Evolutionary conservation across 768 basidiomycete species (phyloP).

Genomic region (Boletus eberwhitei): DNA sequence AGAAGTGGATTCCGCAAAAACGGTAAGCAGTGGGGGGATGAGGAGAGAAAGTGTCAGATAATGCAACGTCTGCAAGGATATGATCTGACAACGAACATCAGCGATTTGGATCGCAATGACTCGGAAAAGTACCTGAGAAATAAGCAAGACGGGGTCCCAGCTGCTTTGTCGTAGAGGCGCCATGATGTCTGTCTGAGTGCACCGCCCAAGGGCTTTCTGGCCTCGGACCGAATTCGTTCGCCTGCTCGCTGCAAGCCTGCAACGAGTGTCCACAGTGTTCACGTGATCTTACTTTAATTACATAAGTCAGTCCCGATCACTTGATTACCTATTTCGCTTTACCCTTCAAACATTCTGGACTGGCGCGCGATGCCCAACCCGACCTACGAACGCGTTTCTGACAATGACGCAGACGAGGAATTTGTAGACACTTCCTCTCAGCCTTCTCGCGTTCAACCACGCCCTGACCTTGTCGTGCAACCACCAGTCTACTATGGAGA

Average conservation of each 20-base stretch:
- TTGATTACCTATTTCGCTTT: slow-evolving; percentile 9
- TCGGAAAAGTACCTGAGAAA: slow-evolving; percentile 65
- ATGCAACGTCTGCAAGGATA: slow-evolving; percentile 90
- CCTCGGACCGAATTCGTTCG: neutral
- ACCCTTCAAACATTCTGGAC: neutral
- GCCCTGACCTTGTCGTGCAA: slow-evolving; percentile 16
- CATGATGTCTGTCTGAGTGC: slow-evolving; percentile 22
- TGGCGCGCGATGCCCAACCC: slow-evolving; percentile 24
- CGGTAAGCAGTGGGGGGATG: slow-evolving; percentile 70
- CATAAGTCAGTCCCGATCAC: neutral
- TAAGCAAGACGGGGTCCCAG: slow-evolving; percentile 88
- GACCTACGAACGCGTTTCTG: slow-evolving; percentile 31
- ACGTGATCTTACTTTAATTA: slow-evolving; percentile 19
- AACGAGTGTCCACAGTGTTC: neutral
- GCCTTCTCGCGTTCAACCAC: neutral
- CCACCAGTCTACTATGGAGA: slow-evolving; percentile 65
- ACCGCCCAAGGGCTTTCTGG: neutral
- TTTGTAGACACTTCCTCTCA: slow-evolving; percentile 6
- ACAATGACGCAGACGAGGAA: slow-evolving; percentile 24
- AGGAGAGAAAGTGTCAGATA: slow-evolving; percentile 86
- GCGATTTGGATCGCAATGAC: neutral
- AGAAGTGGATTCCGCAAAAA: slow-evolving; percentile 72
- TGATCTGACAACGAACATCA: slow-evolving; percentile 55
- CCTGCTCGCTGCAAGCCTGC: neutral
- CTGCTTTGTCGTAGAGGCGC: slow-evolving; percentile 44